Percentiles rank a stretch among this genome's conserved stretches.
phyloP scores from a whole-genome alignment of 176 grass and related monocot genomes.

The Puya raimondii region DNA sequence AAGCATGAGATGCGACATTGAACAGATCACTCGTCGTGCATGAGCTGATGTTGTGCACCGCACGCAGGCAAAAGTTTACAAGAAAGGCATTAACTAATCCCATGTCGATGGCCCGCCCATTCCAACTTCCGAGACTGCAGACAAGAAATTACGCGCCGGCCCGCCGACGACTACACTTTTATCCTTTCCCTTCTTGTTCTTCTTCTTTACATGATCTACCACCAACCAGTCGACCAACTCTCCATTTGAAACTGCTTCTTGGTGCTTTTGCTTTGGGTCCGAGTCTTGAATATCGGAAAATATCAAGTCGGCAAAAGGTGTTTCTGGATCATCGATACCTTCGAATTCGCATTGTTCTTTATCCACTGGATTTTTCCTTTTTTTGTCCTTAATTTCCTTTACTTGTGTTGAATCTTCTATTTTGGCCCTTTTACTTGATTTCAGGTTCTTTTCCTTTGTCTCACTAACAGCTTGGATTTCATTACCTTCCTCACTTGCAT shows the following conservation, averaged over 20 bases:
- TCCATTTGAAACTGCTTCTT: slow-evolving; percentile 17
- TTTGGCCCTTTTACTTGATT: slow-evolving; percentile 8
- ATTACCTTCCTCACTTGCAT: background rate
- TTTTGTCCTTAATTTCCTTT: slow-evolving; percentile 38
- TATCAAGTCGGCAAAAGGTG: slow-evolving; percentile 51
- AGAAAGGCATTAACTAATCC: slow-evolving; percentile 22
- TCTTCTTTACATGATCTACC: slow-evolving; percentile 73
- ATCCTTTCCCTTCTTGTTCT: slow-evolving; percentile 55
- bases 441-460: slow-evolving; percentile 25
- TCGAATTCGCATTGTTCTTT: slow-evolving; percentile 31
- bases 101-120: slow-evolving; percentile 52
- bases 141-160: slow-evolving; percentile 36
- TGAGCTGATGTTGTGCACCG: too few species aligned
- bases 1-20: too few species aligned
- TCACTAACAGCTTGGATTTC: slow-evolving; percentile 21
- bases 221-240: slow-evolving; percentile 38
- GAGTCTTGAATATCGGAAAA: slow-evolving; percentile 27
- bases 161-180: slow-evolving; percentile 22
- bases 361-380: slow-evolving; percentile 1
- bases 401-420: too few species aligned
- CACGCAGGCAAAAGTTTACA: too few species aligned
- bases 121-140: slow-evolving; percentile 39
- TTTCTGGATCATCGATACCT: slow-evolving; percentile 51
- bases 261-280: slow-evolving; percentile 18
- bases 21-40: too few species aligned